Base-by-base conservation (phyloP, 2,329 filamentous ascomycete species). In the Didymella exigua region DNA sequence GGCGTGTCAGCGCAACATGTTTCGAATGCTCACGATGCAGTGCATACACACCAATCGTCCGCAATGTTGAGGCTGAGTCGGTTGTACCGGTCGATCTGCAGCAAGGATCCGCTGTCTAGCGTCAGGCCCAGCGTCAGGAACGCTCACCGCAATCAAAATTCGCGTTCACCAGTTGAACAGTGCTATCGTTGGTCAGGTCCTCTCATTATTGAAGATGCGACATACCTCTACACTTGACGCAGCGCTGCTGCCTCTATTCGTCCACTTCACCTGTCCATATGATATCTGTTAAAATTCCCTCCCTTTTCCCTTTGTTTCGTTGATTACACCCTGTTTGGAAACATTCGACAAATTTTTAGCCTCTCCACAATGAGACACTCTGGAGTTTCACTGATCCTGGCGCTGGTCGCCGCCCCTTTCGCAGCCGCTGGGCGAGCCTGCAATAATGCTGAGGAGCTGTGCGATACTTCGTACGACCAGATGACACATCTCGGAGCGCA, bases 381-480 rank as follows among this genome's bases (percentile, higher is more conserved):
- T 27, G 24, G 42, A 18, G 29, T 56, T 46, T 45, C 40, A 16
- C 41, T 30, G 45, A 23, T 56, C 31, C 37, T 60, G 47, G 52
- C 54, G 51, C 59, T 58, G 54, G 56, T 31, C 50, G 53, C 42
- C 43, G 21, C 40, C 38, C 47, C 43, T 33, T 31, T 49, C 14
- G 43, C 41, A 27, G 36, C 10, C 23, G 52, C 40, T 29, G 54
- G 49, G 16, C 58, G 59, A 49, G 84, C 85, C 23, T 93, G 90
- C 82, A 93, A 93, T 77, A 92, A 92, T 78, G 90, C 88, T 1
- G 88, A 89, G 0, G 75, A 80, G 33, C 83, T 93, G 14, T 93
- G 90, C 77, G 59, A 84, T 84, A 60, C 77, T 14, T 52, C 82
- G 11, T 93, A 93, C 77, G 86, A 85, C 74, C 84, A 87, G 57